Evolutionary conservation across 73 alveolate species (phyloP).

Genomic region (Paramecium sexaurelia): DNA sequence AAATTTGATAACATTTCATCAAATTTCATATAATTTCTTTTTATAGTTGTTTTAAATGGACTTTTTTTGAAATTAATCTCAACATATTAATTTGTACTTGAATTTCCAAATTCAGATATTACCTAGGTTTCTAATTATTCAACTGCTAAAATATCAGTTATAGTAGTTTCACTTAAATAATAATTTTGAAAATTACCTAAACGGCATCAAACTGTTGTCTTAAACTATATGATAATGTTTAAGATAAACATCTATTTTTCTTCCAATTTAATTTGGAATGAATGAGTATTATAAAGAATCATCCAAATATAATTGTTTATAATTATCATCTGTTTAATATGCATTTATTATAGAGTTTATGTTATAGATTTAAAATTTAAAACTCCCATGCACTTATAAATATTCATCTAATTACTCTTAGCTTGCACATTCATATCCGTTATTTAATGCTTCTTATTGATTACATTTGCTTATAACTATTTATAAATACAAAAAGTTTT

Average conservation of each 20-base stretch:
- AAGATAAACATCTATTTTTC: not conserved
- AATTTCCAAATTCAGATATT: not conserved
- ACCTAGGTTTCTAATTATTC: not conserved
- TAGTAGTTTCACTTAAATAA: not conserved
- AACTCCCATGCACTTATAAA: not conserved
- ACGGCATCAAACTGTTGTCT: conserved; percentile 1
- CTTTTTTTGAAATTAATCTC: not conserved
- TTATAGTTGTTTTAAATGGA: not conserved
- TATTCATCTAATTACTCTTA: not conserved
- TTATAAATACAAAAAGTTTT: not conserved
- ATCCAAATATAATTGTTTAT: not conserved
- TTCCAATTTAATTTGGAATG: not conserved
- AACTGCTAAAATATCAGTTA: not conserved
- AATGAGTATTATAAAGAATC: not conserved
- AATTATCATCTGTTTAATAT: not conserved
- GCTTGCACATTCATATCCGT: not conserved
- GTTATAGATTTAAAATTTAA: not conserved
- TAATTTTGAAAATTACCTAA: not conserved
- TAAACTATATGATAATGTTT: not conserved
- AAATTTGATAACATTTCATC: conserved; percentile 19
- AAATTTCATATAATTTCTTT: conserved; percentile 1
- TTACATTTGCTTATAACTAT: not conserved
- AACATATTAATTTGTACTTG: not conserved
- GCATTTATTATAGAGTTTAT: not conserved
- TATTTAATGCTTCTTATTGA: not conserved